Conservation (phyloP, 331 rosid genomes). For the Stylosanthes scabra region DNA sequence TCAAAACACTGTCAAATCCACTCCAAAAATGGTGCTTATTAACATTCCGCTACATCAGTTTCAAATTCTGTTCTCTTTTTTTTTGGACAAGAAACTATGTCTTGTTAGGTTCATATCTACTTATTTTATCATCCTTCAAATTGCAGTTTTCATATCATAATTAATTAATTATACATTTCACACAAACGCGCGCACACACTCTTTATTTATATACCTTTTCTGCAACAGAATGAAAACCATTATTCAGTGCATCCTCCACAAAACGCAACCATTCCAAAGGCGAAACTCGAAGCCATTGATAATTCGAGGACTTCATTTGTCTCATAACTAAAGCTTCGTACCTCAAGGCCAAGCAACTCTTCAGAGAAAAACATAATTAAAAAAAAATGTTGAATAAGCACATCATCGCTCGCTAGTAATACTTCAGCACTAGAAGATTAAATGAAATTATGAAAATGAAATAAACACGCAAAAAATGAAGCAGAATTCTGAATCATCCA, state of each 20-base stretch:
- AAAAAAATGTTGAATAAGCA: neutral
- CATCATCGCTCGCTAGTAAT: neutral
- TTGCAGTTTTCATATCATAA: neutral
- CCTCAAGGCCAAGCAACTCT: conserved; percentile 91
- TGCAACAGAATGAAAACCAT: conserved; percentile 65
- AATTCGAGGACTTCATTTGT: conserved; percentile 54
- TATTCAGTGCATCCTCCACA: conserved; percentile 61
- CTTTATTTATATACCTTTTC: conserved; percentile 48
- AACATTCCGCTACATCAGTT: neutral
- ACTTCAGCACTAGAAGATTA: neutral
- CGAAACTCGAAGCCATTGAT: conserved; percentile 63
- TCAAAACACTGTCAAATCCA: conserved; percentile 15
- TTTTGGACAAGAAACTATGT: neutral
- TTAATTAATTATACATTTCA: neutral
- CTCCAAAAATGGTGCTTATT: neutral
- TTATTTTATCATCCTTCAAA: neutral
- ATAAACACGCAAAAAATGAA: neutral
- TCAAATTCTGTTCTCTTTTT: no score
- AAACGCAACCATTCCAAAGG: conserved; percentile 69
- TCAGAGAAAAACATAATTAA: conserved; percentile 34
- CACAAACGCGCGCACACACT: no score
- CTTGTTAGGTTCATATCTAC: neutral
- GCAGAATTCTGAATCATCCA: neutral
- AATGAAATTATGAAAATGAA: conserved; percentile 3
- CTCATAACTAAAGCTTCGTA: conserved; percentile 82